Conservation (phyloP, 2,329 filamentous ascomycete genomes). For the Cryphonectria parasitica region DNA sequence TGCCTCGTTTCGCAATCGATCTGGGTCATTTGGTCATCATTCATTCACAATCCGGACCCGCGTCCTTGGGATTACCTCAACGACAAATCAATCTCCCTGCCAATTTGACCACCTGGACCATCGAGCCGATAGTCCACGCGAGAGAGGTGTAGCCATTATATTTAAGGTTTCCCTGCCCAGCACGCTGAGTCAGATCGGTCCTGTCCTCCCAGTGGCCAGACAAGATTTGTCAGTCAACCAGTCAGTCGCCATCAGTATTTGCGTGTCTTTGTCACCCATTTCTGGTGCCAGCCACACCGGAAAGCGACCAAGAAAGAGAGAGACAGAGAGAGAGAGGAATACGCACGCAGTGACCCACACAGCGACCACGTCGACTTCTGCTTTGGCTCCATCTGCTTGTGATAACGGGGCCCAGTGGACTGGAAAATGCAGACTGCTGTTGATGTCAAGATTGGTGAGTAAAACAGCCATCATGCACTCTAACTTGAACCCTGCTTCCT, state of each 20-base stretch:
- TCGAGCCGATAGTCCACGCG: slow-evolving; percentile 2
- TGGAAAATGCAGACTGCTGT: slow-evolving; percentile 30
- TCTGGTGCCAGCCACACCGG: not conserved
- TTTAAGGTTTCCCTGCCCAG: slow-evolving; percentile 6
- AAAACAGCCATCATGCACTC: slow-evolving; percentile 6
- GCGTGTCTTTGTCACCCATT: not conserved
- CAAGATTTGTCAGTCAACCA: not conserved
- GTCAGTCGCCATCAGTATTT: not conserved
- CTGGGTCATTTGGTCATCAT: slow-evolving; percentile 25
- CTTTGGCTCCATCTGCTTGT: not conserved
- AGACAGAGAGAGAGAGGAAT: not conserved
- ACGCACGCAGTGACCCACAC: not conserved
- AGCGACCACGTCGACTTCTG: slow-evolving; percentile 2
- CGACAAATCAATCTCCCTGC: not conserved
- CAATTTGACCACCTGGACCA: not conserved
- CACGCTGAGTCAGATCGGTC: slow-evolving; percentile 28
- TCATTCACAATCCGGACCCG: not conserved
- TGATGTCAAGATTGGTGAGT: slow-evolving; percentile 28
- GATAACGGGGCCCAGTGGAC: slow-evolving; percentile 12
- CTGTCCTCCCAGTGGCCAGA: slow-evolving; percentile 16
- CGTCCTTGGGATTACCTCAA: slow-evolving; percentile 2
- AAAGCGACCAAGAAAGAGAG: not conserved
- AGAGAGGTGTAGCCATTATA: not conserved
- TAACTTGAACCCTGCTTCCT: not conserved
- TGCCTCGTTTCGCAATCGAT: slow-evolving; percentile 4